These are phyloP conservation scores for Lentinula edodes DNA, from an alignment of 768 basidiomycete species.

Conservation along the genomic window DNA sequence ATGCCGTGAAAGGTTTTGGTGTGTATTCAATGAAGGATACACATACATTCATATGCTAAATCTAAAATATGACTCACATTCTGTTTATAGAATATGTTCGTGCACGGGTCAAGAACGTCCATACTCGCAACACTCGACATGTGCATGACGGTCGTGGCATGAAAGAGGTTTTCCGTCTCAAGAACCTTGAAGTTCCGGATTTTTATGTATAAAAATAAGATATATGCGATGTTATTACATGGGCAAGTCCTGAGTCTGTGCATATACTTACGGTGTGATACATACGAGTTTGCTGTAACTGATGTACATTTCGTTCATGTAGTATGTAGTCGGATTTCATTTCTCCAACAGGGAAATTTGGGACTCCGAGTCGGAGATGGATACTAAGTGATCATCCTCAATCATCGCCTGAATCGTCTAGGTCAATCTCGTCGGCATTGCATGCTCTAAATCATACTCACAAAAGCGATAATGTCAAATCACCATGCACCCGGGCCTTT, in stretches of 20 bases:
- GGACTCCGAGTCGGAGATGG: no score
- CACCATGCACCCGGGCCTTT: slow-evolving; percentile 11
- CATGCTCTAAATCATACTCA: neutral
- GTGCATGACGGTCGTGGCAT: slow-evolving; percentile 6
- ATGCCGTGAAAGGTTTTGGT: slow-evolving; percentile 17
- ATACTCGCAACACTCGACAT: slow-evolving; percentile 8
- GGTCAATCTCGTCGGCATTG: neutral
- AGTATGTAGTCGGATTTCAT: no score
- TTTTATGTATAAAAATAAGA: neutral
- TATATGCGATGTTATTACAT: no score
- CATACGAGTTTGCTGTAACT: no score
- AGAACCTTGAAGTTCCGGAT: slow-evolving; percentile 13
- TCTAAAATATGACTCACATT: neutral
- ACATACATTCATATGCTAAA: neutral
- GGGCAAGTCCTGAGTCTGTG: no score
- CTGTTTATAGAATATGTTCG: slow-evolving; percentile 12
- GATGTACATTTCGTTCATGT: no score
- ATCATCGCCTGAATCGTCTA: neutral
- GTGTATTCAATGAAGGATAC: neutral
- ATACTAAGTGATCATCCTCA: no score
- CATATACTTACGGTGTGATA: no score
- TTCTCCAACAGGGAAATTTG: no score
- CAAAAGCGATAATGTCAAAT: slow-evolving; percentile 12
- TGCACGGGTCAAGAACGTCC: slow-evolving; percentile 13
- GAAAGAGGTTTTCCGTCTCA: slow-evolving; percentile 9